Percentiles rank a stretch among this genome's conserved stretches.
Evolutionary conservation across 2,329 filamentous ascomycete genomes (phyloP).

Genomic region (Trichoderma sp.): DNA sequence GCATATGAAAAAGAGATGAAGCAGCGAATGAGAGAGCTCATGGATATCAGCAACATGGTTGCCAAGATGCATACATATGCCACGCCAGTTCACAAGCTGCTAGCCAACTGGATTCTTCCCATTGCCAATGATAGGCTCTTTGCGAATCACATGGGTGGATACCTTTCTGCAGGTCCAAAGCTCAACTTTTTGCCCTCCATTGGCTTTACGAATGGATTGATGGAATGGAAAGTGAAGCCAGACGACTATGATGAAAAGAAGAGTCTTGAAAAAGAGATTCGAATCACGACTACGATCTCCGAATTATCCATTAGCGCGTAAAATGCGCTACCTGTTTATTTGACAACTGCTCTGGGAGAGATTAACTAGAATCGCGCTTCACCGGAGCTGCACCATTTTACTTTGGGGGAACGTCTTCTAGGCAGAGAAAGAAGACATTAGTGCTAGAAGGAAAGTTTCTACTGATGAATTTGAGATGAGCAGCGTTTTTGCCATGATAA

Average conservation of each 20-base stretch:
- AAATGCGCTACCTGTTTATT: neutral
- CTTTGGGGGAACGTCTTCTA: neutral
- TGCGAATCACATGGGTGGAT: neutral
- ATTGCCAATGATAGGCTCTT: neutral
- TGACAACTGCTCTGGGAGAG: neutral
- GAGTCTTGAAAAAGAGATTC: neutral
- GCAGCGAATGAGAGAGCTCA: neutral
- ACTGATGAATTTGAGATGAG: neutral
- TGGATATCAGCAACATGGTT: neutral
- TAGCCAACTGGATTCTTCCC: neutral
- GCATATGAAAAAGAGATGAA: neutral
- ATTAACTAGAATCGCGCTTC: neutral
- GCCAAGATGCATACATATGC: slow-evolving; percentile 9
- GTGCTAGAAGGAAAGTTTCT: neutral
- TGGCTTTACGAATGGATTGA: neutral
- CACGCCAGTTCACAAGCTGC: neutral
- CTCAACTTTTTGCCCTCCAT: neutral
- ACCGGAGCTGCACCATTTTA: neutral
- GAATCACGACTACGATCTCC: neutral
- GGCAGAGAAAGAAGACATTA: neutral
- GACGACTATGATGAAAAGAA: neutral
- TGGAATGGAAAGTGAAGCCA: neutral
- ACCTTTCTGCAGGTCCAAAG: neutral
- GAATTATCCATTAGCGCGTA: neutral
- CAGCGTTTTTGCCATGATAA: neutral